Evolutionary conservation across 805 yeast genomes (phyloP).

Genomic region (Ogataea wickerhamii): DNA sequence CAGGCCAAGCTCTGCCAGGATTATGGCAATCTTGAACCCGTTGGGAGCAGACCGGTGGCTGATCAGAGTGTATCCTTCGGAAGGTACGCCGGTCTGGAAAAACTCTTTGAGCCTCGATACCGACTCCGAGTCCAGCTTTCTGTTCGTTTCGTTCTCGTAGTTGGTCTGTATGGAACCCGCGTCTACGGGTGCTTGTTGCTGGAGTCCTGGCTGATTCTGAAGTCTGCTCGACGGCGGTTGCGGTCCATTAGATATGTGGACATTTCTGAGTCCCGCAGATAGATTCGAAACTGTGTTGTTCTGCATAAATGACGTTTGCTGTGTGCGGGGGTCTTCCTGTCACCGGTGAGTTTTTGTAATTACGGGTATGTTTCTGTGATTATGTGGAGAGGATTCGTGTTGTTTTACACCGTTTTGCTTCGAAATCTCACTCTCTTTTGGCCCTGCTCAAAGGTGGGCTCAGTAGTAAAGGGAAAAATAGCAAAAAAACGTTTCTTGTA

Average conservation of each 20-base stretch:
- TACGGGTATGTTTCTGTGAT: too few relatives aligned
- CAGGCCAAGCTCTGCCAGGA: slow-evolving; percentile 76
- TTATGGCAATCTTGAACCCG: slow-evolving; percentile 93
- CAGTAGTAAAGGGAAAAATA: too few relatives aligned
- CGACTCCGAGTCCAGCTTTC: slow-evolving; percentile 39
- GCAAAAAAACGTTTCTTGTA: too few relatives aligned
- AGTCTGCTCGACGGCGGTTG: slow-evolving; percentile 7
- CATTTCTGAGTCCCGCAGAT: slow-evolving; percentile 38
- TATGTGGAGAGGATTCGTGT: too few relatives aligned
- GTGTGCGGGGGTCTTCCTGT: neutral
- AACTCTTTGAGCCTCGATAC: slow-evolving; percentile 64
- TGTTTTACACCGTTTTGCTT: too few relatives aligned
- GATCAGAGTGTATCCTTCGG: slow-evolving; percentile 80
- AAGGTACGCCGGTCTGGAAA: slow-evolving; percentile 62
- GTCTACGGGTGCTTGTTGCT: slow-evolving; percentile 21
- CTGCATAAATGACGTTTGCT: neutral
- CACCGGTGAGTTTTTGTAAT: too few relatives aligned
- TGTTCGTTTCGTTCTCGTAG: slow-evolving; percentile 43
- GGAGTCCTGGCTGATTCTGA: slow-evolving; percentile 6
- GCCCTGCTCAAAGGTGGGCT: too few relatives aligned
- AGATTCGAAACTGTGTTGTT: slow-evolving; percentile 36
- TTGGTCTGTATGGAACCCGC: slow-evolving; percentile 41
- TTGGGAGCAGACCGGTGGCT: slow-evolving; percentile 87
- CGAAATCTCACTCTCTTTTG: too few relatives aligned
- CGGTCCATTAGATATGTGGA: slow-evolving; percentile 24